A percentile compares a stretch with the other conserved stretches of the same genome.
Evolutionary conservation across 148 eudicot genomes (phyloP).

Genomic region (Heliosperma pusillum): DNA sequence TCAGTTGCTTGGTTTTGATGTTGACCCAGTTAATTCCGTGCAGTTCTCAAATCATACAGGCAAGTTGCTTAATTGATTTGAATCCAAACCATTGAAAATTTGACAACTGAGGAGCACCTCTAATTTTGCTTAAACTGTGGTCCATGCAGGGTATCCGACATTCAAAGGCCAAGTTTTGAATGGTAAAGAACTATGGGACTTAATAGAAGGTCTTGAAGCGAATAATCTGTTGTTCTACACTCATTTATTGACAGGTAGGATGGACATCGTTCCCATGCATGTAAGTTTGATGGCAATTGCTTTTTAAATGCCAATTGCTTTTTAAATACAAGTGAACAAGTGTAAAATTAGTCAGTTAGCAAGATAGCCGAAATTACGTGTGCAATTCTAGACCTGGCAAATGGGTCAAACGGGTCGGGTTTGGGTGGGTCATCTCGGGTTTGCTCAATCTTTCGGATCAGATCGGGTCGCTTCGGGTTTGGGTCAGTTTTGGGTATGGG

Average conservation of each 20-base stretch:
- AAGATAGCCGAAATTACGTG: not conserved
- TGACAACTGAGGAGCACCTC: not conserved
- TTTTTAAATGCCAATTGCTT: not conserved
- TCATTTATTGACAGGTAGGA: constrained; percentile 85
- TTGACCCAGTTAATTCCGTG: constrained; percentile 93
- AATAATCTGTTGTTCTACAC: constrained; percentile 83
- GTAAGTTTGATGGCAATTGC: not conserved
- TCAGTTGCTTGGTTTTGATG: constrained; percentile 90
- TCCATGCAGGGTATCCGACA: constrained; percentile 85
- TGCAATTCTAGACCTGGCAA: no score
- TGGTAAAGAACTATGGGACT: constrained; percentile 80
- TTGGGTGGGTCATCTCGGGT: no score
- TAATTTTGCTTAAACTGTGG: constrained; percentile 19
- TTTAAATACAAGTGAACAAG: not conserved
- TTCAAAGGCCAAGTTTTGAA: constrained; percentile 93
- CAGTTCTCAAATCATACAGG: constrained; percentile 99
- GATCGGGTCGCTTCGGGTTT: no score
- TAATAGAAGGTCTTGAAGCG: constrained; percentile 88
- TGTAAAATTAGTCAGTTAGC: not conserved
- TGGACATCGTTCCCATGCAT: not conserved
- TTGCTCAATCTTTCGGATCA: no score
- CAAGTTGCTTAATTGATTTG: constrained; percentile 47
- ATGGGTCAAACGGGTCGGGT: no score
- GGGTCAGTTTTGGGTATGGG: no score
- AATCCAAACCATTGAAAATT: not conserved